Evolutionary conservation across 208 protist species (phyloP), one percentile per base, ranked within the genome.

Genomic region (Acanthamoeba sp.): DNA sequence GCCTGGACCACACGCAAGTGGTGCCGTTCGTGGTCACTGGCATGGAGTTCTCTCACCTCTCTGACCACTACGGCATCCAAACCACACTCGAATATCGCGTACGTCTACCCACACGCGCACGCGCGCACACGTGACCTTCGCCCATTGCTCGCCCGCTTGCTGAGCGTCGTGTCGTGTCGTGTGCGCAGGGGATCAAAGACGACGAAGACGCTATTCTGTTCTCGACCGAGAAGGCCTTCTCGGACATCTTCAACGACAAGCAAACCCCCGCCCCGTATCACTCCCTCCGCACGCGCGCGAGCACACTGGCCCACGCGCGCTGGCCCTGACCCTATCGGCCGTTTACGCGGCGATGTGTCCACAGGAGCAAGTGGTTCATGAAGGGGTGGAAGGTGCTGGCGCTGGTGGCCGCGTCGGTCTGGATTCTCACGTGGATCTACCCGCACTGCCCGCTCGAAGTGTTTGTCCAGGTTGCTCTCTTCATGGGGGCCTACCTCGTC

Each of bases 1-100:
- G 36, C 34, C 50, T 57, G n/a, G 62, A 92, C 50, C 87, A 92
- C 64, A 92, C 87, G 10, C 5, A 42, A 9, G 87, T 92, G 32
- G 87, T 92, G 22, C 87, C 87, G 24, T 92, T 92, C 64, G 87
- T 92, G 87, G 87, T 92, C 36, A 78, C 50, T 22, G 87, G 62
- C 42, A 92, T 59, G 87, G 57, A 92, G 36, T 92, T 78, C 64
- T 92, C 87, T 4, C 87, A 92, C 42, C 38, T 92, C 40, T 59
- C 40, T 29, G 87, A 92, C 59, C 87, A 92, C 42, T 92, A 92
- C 62, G 87, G 87, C 24, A 92, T 92, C 32, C 57, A 92, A 24
- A 92, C 87, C 34, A 76, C 59, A 2, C 87, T 92, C 38, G 45
- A 50, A 7, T 92, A 92, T 34, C 40, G 71, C 36, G 66, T 59